phyloP scores from a whole-genome alignment of 345 rosid species.

The Jatropha curcas region DNA sequence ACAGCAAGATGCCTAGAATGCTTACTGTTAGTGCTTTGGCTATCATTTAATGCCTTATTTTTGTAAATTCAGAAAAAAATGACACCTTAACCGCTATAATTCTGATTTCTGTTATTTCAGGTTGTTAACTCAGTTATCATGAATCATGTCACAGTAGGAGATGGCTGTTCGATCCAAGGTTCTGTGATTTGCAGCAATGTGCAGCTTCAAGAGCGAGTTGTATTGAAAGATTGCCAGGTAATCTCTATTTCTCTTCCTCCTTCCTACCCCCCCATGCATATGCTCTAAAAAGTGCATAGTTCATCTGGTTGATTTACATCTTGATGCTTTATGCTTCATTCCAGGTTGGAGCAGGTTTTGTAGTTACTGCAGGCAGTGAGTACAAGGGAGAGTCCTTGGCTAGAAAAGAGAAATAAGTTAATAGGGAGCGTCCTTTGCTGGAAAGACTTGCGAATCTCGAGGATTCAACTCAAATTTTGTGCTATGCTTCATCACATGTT shows the following conservation, averaged over 20 bases:
- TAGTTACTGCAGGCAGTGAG: constrained; percentile 67
- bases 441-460: not conserved
- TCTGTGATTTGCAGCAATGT: constrained; percentile 90
- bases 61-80: not conserved
- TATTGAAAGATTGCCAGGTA: constrained; percentile 90
- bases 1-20: no score
- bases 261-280: not conserved
- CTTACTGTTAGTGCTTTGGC: not conserved
- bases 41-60: not conserved
- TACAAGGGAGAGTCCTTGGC: constrained; percentile 84
- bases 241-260: constrained; percentile 15
- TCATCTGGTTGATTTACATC: not conserved
- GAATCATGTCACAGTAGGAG: constrained; percentile 87
- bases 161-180: constrained; percentile 91
- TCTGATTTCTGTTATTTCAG: constrained; percentile 41
- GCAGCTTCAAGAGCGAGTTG: constrained; percentile 86
- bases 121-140: constrained; percentile 85
- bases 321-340: not conserved
- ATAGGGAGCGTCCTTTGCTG: not conserved
- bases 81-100: not conserved
- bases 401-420: constrained; percentile 54
- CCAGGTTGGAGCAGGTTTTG: constrained; percentile 86
- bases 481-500: not conserved
- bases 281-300: not conserved
- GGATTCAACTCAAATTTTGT: constrained; percentile 1